phyloP scores from a whole-genome alignment of 441 rosid genomes.

The Bruguiera hainesii region DNA sequence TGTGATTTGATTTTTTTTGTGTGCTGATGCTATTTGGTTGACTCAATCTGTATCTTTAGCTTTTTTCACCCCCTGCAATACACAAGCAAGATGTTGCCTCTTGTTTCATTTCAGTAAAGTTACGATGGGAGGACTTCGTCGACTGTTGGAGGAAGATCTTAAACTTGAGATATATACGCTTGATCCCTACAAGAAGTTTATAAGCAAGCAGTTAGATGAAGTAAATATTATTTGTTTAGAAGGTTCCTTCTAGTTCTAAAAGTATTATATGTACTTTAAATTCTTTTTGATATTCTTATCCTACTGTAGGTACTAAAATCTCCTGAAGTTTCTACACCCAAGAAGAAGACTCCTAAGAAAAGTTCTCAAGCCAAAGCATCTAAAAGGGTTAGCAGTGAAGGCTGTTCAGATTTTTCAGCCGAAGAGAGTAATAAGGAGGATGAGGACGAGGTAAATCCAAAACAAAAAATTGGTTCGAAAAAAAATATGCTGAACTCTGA shows the following conservation, averaged over 20 bases:
- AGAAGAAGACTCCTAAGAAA: conserved; percentile 42
- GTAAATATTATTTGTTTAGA: conserved; percentile 37
- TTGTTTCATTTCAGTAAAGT: conserved; percentile 44
- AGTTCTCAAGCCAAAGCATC: conserved; percentile 36
- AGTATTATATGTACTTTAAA: conserved; percentile 14
- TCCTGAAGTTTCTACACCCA: conserved; percentile 42
- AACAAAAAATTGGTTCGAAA: conserved; percentile 44
- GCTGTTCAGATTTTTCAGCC: conserved; percentile 42
- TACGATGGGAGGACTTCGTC: conserved; percentile 78
- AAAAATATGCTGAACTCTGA: conserved; percentile 43
- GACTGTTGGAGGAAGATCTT: conserved; percentile 85
- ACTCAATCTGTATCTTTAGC: not conserved
- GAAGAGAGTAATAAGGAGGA: conserved; percentile 38
- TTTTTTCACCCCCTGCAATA: not conserved
- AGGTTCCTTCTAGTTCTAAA: conserved; percentile 13
- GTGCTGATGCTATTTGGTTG: conserved; percentile 5
- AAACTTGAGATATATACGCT: conserved; percentile 55
- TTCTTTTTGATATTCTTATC: conserved; percentile 21
- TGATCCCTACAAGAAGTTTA: conserved; percentile 66
- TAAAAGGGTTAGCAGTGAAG: conserved; percentile 30
- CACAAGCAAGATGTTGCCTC: conserved; percentile 16
- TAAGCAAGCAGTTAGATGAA: conserved; percentile 57
- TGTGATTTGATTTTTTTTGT: not conserved
- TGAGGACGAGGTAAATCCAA: conserved; percentile 46
- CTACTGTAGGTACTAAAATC: conserved; percentile 48